Evolutionary conservation across 2,329 filamentous ascomycete genomes (phyloP), one percentile per base, ranked within the genome.

Genomic region (Cladosporium phlei): DNA sequence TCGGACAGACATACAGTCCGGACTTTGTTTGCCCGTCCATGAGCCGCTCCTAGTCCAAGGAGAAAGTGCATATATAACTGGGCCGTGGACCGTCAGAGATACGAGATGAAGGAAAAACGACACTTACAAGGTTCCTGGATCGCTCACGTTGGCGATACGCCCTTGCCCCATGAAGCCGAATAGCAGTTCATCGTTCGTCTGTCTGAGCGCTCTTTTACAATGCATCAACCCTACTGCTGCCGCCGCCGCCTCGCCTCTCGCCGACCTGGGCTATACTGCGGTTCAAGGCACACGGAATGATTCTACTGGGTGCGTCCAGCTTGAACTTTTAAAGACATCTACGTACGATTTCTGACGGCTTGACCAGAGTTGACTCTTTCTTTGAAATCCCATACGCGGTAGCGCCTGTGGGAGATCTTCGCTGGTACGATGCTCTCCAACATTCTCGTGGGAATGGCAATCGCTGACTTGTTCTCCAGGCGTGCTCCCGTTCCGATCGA

Each of bases 351-450:
- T 14, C 16, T 33, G 30, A 33, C 16, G 19, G 30, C 16, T 19
- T 9, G 12, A 5, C 8, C 19, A 33, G 30, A 9, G 30, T 33
- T 17, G 30, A 33, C 8, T 19, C 30, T 2, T 33, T 33, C 8
- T 17, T 33, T 3, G 56, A 56, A 22, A 49, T 61, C 12, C 59
- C 49, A 5, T 66, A 60, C 46, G 62, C 63, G 3, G 51, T 54
- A 16, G 46, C 56, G 10, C 64, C 63, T 7, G 48, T 54, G 3
- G 63, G 58, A 2, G 19, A 56, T 5, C 54, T 62, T 7, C 55
- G 64, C 6, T 66, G 62, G 61, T 55, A 58, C 43, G 52, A 57
- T n/a, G 19, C 10, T 33, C 14, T 11, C 12, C 30, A 2, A n/a
- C 8, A 10, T 10, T 19, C 16, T 33, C 30, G 9, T 19, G 12